Base-by-base conservation (phyloP, 1,139 yeast species). In the Wickerhamiella infanticola region DNA sequence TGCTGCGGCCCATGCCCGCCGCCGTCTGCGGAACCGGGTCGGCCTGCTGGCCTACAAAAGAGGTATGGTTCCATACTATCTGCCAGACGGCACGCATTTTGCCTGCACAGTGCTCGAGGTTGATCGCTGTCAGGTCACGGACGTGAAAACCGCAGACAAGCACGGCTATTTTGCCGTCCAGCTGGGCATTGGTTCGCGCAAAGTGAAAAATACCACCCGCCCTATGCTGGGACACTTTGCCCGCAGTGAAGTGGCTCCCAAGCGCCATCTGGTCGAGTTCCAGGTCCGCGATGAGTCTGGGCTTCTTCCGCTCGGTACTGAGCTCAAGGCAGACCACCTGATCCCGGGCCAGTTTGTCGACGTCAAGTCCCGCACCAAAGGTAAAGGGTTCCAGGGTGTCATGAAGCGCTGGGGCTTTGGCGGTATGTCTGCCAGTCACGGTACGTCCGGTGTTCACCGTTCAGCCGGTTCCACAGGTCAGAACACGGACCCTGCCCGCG, bases 351-450 rank as follows among this genome's bases (percentile, higher is more conserved):
- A 85, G 62, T 73, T 69, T 51, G 90, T 90, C 27, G 98, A 90
- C 60, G 68, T 84, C 45, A 73, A 78, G 58, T 81, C 88, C 11
- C 71, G 74, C 24, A 72, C 93, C 43, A 90, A 86, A 63, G 99
- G 98, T 67, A 90, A 93, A 66, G 99, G 99, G 13, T 85, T 85
- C 63, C 86, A 90, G 24, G 99, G 99, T 76, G 98, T 90, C 24
- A 90, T 90, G 95, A 90, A 90, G 64, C 78, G 95, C 67, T 82
- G 82, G 70, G 83, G 85, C n/a, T 90, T 90, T 67, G 70, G 69
- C 45, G 98, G 98, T 70, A 76, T 84, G 63, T 75, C 77, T 44
- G 97, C 97, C 5, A 73, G 96, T 1, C 99, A 90, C 64, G 99
- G 99, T 81, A 90, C 84, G 40, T 85, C 98, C 35, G 70, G 75